Base-by-base conservation (phyloP, 345 rosid species). In the Corchorus capsularis region DNA sequence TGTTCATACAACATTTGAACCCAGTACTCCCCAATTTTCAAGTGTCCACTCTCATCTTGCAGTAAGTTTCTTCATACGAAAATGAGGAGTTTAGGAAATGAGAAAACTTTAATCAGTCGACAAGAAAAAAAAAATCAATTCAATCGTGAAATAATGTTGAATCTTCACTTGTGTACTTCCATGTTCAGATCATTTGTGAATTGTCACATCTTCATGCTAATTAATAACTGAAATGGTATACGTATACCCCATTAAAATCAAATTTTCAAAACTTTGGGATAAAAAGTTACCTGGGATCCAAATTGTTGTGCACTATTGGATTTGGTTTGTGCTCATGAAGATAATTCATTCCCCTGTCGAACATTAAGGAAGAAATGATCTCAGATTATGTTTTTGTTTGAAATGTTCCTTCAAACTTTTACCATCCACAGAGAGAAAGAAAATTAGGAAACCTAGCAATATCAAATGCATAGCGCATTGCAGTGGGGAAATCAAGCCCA, bases 21-120 rank as follows among this genome's bases (percentile, higher is more conserved):
- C 91, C 93, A 90, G 8, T 86, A 87, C 34, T 89, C 93, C 3
- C 93, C 93, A 15, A 88, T 83, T 82, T 90, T 90, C 78, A 86
- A 67, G 83, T 85, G 90, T 32, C 79, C 90, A 52, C 82, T 87
- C 84, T 84, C 91, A 62, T 86, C 93, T 71, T 63, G 89, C 75
- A 88, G 76, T 78, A 90, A 76, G 78, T 88, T 90, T 70, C 88
- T 89, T 60, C 55, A 68, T 68, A n/a, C 54, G 27, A 66, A 15
- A 46, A 46, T 6, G 0, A 39, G 4, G 43, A 39, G 43, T 39
- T 27, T 27, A 27, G 27, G 27, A 27, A 27, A 27, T 27, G 27
- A 27, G 27, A 27, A 27, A 27, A 27, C 27, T 27, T 27, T 0
- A 27, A 27, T 27, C 27, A 27, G 27, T 27, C 27, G 27, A 27